These are phyloP conservation scores for Ajuga chamaepitys DNA, from an alignment of 257 asterid species.

Conservation along the genomic window DNA sequence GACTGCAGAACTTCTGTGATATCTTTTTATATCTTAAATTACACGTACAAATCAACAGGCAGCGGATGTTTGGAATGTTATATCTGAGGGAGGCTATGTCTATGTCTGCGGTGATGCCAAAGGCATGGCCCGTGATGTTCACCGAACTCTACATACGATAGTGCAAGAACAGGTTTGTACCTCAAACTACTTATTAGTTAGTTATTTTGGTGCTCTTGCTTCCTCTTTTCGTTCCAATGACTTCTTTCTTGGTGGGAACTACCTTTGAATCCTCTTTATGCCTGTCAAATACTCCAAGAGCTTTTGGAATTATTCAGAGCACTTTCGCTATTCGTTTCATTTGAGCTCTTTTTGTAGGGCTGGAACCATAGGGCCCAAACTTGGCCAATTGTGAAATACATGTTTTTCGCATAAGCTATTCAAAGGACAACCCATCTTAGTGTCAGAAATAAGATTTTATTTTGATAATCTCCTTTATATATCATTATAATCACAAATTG, in stretches of 20 bases:
- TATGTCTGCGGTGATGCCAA: conserved; percentile 98
- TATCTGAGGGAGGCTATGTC: conserved; percentile 65
- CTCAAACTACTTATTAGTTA: background rate
- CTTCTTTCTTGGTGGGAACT: background rate
- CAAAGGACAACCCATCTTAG: too few relatives aligned
- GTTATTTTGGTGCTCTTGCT: background rate
- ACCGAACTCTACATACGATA: conserved; percentile 86
- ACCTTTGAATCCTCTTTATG: conserved; percentile 3
- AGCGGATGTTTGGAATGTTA: conserved; percentile 67
- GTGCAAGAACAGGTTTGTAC: conserved; percentile 75
- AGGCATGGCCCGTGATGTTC: conserved; percentile 99
- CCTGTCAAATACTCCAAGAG: too few relatives aligned
- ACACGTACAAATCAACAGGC: conserved; percentile 36
- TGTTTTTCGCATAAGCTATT: too few relatives aligned
- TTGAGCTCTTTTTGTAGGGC: background rate
- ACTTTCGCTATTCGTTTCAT: background rate
- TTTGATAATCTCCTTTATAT: too few relatives aligned
- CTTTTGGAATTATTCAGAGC: background rate
- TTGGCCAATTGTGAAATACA: too few relatives aligned
- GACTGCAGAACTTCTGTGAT: background rate
- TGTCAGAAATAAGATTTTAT: too few relatives aligned
- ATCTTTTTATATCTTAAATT: background rate
- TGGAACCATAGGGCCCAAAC: too few relatives aligned
- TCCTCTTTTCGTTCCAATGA: background rate
- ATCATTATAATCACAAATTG: too few relatives aligned